A percentile compares a stretch with the other conserved stretches of the same genome.
These are phyloP conservation scores for Atkinsonella texensis DNA, from an alignment of 2,329 filamentous ascomycete species.

Conservation along the genomic window DNA sequence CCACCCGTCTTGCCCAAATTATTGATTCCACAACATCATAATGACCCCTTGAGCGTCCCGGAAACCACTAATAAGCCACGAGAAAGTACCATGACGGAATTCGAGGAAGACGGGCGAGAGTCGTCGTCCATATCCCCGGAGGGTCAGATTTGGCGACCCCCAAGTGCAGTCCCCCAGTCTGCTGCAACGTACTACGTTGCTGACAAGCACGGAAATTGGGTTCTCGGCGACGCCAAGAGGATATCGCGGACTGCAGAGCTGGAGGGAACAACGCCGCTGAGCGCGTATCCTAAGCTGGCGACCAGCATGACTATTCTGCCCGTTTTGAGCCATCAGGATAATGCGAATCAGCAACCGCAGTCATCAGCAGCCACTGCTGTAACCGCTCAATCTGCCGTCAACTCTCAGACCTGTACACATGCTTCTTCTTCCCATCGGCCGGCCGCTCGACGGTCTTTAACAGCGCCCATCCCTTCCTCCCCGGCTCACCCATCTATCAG, in stretches of 20 bases:
- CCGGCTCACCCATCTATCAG: neutral
- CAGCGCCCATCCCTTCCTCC: neutral
- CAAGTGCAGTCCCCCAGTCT: conserved; percentile 31
- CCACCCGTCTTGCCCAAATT: conserved; percentile 17
- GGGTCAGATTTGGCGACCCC: conserved; percentile 39
- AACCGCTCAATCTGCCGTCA: neutral
- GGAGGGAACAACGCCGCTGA: conserved; percentile 10
- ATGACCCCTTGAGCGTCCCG: neutral
- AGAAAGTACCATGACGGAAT: conserved; percentile 38
- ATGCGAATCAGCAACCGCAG: neutral
- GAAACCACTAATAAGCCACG: conserved; percentile 12
- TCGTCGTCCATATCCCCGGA: conserved; percentile 19
- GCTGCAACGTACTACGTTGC: conserved; percentile 37
- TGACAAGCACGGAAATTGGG: conserved; percentile 42
- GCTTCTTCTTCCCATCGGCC: neutral
- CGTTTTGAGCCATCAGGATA: conserved; percentile 4
- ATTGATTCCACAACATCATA: conserved; percentile 14
- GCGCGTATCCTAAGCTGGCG: conserved; percentile 7
- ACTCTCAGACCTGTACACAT: neutral
- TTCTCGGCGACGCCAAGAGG: conserved; percentile 28
- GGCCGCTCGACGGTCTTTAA: neutral
- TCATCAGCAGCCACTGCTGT: neutral
- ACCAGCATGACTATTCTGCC: conserved; percentile 9
- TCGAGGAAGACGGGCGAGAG: conserved; percentile 35
- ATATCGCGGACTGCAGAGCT: conserved; percentile 16